Evolutionary conservation across 1,284 basidiomycete genomes (phyloP).

Genomic region (Austroboletus novae-zelandiae): DNA sequence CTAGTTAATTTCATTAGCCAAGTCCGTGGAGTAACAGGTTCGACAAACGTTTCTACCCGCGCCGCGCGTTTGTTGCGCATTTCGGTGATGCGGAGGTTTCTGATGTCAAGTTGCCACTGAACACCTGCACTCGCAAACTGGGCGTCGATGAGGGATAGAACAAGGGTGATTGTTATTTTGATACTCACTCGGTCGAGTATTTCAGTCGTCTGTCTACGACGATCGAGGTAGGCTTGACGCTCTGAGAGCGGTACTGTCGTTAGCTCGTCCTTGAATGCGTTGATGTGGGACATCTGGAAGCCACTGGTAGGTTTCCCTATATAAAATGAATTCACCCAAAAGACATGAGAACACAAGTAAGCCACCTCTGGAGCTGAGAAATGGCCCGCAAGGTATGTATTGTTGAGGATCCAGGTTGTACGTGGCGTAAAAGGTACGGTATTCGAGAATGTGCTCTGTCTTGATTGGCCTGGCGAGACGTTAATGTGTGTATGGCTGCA

Average conservation of each 20-base stretch:
- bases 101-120: slow-evolving; percentile 24
- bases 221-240: slow-evolving; percentile 23
- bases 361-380: slow-evolving; percentile 24
- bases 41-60: slow-evolving; percentile 26
- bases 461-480: slow-evolving; percentile 20
- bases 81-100: slow-evolving; percentile 16
- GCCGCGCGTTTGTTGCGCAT: slow-evolving; percentile 25
- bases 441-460: slow-evolving; percentile 7
- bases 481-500: background rate
- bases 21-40: background rate
- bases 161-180: background rate
- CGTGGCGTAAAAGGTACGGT: slow-evolving; percentile 7
- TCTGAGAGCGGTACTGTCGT: slow-evolving; percentile 10
- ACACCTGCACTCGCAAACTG: slow-evolving; percentile 27
- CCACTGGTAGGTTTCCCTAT: slow-evolving; percentile 24
- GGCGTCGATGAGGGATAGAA: slow-evolving; percentile 5
- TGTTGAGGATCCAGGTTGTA: slow-evolving; percentile 14
- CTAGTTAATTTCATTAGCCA: slow-evolving; percentile 16
- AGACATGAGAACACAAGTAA: background rate
- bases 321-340: slow-evolving; percentile 6
- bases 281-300: slow-evolving; percentile 22
- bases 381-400: slow-evolving; percentile 29
- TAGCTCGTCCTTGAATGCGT: slow-evolving; percentile 18
- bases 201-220: slow-evolving; percentile 11
- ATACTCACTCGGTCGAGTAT: slow-evolving; percentile 11